phyloP scores from a whole-genome alignment of 2,329 filamentous ascomycete species.

The Magnaporthiopsis rhizophila region DNA sequence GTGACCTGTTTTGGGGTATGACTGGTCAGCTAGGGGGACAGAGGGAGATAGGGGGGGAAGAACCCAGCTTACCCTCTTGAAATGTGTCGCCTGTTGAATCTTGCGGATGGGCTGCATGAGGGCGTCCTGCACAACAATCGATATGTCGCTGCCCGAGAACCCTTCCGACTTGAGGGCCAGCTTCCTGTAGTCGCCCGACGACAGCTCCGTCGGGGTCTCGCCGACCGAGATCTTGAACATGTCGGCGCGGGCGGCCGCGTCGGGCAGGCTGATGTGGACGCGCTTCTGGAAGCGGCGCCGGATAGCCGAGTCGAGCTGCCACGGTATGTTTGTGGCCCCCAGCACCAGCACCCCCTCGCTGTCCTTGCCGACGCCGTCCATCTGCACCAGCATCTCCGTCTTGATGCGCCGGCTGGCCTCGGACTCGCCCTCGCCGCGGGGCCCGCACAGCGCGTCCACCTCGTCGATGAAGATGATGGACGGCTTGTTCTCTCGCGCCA shows the following conservation, averaged over 20 bases:
- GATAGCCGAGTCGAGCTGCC: slow-evolving; percentile 96
- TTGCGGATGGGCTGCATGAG: slow-evolving; percentile 96
- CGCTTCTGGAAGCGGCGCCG: slow-evolving; percentile 90
- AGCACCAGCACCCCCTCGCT: slow-evolving; percentile 89
- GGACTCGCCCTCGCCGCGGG: slow-evolving; percentile 88
- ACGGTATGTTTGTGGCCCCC: slow-evolving; percentile 96
- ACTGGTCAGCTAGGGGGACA: neutral
- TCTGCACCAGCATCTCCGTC: slow-evolving; percentile 95
- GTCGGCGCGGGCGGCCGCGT: slow-evolving; percentile 74
- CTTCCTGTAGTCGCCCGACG: slow-evolving; percentile 67
- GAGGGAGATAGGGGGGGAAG: neutral
- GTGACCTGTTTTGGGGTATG: neutral
- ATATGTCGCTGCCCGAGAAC: slow-evolving; percentile 94
- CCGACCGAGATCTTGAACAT: slow-evolving; percentile 98
- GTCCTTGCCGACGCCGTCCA: slow-evolving; percentile 98
- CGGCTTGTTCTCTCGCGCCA: slow-evolving; percentile 96
- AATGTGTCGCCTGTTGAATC: slow-evolving; percentile 95
- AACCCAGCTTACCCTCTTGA: slow-evolving; percentile 65
- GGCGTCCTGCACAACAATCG: slow-evolving; percentile 89
- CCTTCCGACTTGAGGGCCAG: slow-evolving; percentile 80
- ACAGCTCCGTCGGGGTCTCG: slow-evolving; percentile 79
- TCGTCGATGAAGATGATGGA: slow-evolving; percentile 59
- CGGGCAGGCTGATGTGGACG: slow-evolving; percentile 91
- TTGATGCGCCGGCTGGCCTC: slow-evolving; percentile 97
- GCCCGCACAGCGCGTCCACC: slow-evolving; percentile 85